Evolutionary conservation across 352 stramenopile species (phyloP).

Genomic region (Globisporangium abappressorium): DNA sequence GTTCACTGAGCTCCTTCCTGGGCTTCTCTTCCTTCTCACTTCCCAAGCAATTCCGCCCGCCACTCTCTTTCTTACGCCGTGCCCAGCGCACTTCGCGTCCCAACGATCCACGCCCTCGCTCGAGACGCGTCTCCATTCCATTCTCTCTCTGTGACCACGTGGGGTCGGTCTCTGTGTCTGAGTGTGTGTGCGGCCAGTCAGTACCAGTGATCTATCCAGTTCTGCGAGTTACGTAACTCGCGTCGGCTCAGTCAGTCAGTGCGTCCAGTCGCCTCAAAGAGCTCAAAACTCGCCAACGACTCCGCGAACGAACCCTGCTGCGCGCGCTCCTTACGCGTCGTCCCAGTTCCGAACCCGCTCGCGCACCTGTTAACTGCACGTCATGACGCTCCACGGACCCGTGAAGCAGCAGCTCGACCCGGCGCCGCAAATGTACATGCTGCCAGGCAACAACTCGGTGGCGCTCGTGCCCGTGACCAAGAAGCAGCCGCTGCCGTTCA

Average conservation of each 20-base stretch:
- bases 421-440: conserved; percentile 36
- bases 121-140: neutral
- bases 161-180: neutral
- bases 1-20: neutral
- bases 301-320: neutral
- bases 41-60: neutral
- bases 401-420: conserved; percentile 44
- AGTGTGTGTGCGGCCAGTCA: neutral
- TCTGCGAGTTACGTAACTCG: neutral
- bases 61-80: conserved; percentile 7
- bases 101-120: neutral
- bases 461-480: conserved; percentile 52
- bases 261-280: neutral
- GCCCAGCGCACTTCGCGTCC: conserved; percentile 4
- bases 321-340: neutral
- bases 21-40: neutral
- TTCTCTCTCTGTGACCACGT: neutral
- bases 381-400: conserved; percentile 44
- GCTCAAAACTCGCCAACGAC: neutral
- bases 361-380: neutral
- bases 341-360: neutral
- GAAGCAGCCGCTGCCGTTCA: conserved; percentile 32
- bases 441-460: conserved; percentile 19
- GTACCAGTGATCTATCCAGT: neutral
- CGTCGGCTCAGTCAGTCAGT: neutral